phyloP scores from a whole-genome alignment of 2,329 filamentous ascomycete species.

The Colletotrichum gloeosporioides region DNA sequence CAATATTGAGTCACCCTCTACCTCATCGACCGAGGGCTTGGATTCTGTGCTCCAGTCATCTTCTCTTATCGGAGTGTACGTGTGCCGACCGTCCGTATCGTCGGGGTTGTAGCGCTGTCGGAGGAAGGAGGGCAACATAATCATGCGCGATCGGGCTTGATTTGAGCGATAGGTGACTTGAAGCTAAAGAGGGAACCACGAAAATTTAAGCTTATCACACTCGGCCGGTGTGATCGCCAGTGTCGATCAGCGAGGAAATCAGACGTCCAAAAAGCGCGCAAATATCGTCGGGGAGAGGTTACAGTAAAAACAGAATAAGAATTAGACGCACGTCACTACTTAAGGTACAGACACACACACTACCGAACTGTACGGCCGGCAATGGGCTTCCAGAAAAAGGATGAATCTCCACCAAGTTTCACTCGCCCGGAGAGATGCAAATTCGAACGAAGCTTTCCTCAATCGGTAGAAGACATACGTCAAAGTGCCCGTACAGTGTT shows the following conservation, averaged over 20 bases:
- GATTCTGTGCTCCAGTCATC: neutral
- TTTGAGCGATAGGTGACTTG: neutral
- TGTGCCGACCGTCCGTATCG: neutral
- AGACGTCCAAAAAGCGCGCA: neutral
- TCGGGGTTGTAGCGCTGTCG: neutral
- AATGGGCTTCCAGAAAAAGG: neutral
- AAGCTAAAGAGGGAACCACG: neutral
- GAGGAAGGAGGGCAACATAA: neutral
- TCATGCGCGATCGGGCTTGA: neutral
- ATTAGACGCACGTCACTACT: neutral
- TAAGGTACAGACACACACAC: neutral
- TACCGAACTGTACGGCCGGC: neutral
- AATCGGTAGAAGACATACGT: neutral
- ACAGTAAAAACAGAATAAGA: fast-evolving
- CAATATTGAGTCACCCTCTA: neutral
- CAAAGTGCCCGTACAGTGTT: neutral
- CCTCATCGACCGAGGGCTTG: neutral
- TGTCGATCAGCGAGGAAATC: neutral
- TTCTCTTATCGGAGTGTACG: neutral
- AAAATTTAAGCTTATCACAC: neutral
- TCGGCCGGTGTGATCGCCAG: neutral
- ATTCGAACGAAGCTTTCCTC: neutral
- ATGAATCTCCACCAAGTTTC: neutral
- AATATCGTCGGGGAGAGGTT: neutral
- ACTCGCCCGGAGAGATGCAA: neutral